phyloP scores from a whole-genome alignment of 331 rosid genomes.

The Pyracantha coccinea region DNA sequence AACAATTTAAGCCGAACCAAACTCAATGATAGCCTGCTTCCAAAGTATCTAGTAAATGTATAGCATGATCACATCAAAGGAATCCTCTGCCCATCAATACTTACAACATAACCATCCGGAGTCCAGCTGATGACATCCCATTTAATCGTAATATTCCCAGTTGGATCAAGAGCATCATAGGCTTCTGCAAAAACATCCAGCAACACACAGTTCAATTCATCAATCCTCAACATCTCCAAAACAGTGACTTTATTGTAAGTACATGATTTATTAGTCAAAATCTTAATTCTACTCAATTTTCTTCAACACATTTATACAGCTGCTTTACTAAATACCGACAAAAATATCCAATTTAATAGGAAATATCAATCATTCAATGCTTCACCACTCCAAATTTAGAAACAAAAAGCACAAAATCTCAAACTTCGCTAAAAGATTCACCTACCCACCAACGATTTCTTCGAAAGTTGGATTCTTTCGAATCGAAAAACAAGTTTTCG shows the following conservation, averaged over 20 bases:
- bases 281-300: not conserved
- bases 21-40: not conserved
- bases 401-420: not conserved
- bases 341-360: not conserved
- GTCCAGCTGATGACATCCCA: conserved; percentile 90
- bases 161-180: conserved; percentile 89
- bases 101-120: conserved; percentile 91
- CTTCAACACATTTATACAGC: not conserved
- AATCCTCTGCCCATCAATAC: conserved; percentile 8
- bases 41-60: not conserved
- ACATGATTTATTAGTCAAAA: not conserved
- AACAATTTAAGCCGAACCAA: not conserved
- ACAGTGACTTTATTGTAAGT: not conserved
- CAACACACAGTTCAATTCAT: conserved; percentile 12
- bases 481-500: not conserved
- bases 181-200: conserved; percentile 55
- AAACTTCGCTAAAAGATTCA: not conserved
- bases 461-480: not conserved
- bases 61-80: not conserved
- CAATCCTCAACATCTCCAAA: conserved; percentile 2
- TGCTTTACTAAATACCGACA: not conserved
- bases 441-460: not conserved
- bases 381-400: not conserved
- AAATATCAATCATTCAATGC: not conserved
- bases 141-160: conserved; percentile 80